Evolutionary conservation across 2,329 filamentous ascomycete genomes (phyloP).

Genomic region (Thielaviopsis ethacetica): DNA sequence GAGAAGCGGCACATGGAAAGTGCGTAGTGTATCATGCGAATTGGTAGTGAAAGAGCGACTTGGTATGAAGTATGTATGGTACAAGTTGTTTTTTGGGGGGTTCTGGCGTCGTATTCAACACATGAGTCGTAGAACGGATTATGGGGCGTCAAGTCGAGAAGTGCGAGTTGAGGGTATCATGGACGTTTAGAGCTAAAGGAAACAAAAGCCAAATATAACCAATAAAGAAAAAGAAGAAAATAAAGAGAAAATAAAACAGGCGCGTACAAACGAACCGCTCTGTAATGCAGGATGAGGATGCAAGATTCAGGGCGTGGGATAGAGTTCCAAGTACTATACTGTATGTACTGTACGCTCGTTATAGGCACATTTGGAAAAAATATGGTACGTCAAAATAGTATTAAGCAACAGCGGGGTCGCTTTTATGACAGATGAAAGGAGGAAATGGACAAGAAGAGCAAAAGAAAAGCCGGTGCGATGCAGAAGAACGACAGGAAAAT

Average conservation of each 20-base stretch:
- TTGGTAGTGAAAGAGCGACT: background rate
- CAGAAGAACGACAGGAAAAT: background rate
- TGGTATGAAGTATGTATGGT: background rate
- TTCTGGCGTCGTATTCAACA: background rate
- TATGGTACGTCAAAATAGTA: background rate
- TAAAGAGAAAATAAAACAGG: too few relatives aligned
- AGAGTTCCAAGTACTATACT: background rate
- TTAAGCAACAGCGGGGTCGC: background rate
- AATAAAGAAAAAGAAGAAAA: background rate
- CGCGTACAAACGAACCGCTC: background rate
- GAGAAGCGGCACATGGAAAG: background rate
- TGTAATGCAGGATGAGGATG: background rate
- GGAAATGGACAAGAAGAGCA: background rate
- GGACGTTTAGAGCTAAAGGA: background rate
- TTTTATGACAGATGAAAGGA: background rate
- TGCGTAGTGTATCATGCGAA: background rate
- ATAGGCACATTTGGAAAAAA: background rate
- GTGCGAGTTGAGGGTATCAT: background rate
- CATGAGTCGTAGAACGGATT: background rate
- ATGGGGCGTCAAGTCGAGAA: background rate
- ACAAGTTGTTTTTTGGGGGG: background rate
- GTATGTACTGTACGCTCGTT: too few relatives aligned
- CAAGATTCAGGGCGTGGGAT: background rate
- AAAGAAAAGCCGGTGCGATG: background rate
- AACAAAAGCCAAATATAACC: background rate